Conservation (phyloP, 768 basidiomycete species). For the Mycena chlorophos region DNA sequence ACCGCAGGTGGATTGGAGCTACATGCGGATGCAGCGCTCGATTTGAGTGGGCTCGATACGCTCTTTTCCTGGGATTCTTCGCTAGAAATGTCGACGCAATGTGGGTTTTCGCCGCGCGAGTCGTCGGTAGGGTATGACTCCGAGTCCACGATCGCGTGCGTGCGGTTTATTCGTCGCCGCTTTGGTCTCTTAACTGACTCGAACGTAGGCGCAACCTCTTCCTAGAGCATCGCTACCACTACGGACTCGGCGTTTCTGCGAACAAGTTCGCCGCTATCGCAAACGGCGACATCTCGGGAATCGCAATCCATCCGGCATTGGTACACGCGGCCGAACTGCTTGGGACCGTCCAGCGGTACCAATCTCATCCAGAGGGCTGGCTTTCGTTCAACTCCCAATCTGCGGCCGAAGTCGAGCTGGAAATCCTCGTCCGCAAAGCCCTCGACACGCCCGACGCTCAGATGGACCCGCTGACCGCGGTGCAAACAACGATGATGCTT, state of each 20-base stretch:
- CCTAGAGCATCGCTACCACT: constrained; percentile 14
- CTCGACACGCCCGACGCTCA: not conserved
- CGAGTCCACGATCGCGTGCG: not conserved
- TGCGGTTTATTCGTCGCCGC: not conserved
- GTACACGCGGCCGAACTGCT: constrained; percentile 11
- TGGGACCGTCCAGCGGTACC: constrained; percentile 3
- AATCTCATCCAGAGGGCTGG: constrained; percentile 9
- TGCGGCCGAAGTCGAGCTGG: constrained; percentile 6
- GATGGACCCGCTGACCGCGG: constrained; percentile 5
- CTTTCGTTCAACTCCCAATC: constrained; percentile 4
- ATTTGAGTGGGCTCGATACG: not conserved
- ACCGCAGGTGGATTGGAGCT: not conserved
- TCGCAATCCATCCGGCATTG: constrained; percentile 2
- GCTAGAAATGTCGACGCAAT: not conserved
- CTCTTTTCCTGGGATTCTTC: not conserved
- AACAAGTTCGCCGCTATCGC: constrained; percentile 11
- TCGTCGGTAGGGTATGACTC: not conserved
- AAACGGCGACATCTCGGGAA: constrained; percentile 8
- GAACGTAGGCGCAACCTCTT: constrained; percentile 4
- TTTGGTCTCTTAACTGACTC: not conserved
- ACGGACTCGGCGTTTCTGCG: constrained; percentile 12
- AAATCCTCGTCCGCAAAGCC: not conserved
- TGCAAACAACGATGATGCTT: constrained; percentile 11
- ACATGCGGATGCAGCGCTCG: not conserved
- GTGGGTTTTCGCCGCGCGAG: not conserved